These are phyloP conservation scores for Suillus placidus DNA, from an alignment of 768 basidiomycete genomes.

Conservation along the genomic window DNA sequence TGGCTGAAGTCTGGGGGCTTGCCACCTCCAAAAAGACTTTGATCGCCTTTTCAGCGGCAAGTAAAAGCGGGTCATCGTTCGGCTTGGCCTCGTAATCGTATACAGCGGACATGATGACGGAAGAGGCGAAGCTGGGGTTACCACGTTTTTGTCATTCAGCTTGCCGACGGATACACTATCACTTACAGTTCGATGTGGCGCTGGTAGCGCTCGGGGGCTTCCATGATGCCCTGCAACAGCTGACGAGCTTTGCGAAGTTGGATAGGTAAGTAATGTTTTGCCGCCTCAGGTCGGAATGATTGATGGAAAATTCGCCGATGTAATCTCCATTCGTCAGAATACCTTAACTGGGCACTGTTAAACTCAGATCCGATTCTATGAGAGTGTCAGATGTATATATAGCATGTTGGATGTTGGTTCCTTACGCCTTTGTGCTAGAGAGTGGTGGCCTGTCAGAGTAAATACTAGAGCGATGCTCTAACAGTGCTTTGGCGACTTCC, in stretches of 20 bases:
- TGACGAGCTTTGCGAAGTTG: conserved; percentile 34
- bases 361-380: conserved; percentile 33
- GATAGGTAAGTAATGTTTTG: conserved; percentile 26
- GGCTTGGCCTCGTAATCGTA: conserved; percentile 35
- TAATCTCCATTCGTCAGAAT: conserved; percentile 34
- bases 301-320: conserved; percentile 38
- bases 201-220: conserved; percentile 30
- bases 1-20: conserved; percentile 26
- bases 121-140: conserved; percentile 32
- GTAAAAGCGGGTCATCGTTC: conserved; percentile 30
- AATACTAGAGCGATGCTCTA: conserved; percentile 38
- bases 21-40: conserved; percentile 27
- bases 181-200: conserved; percentile 34
- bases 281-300: conserved; percentile 32
- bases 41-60: conserved; percentile 35
- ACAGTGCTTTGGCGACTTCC: conserved; percentile 35
- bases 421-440: conserved; percentile 29
- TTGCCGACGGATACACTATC: neutral
- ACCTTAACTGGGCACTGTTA: conserved; percentile 33
- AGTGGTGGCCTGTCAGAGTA: conserved; percentile 44
- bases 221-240: conserved; percentile 23
- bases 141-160: neutral
- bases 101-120: conserved; percentile 36
- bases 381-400: conserved; percentile 7
- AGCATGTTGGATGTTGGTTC: neutral